Evolutionary conservation across 306 rosid species (phyloP), one percentile per base, ranked within the genome.

Genomic region (Chamaecrista fasciculata): DNA sequence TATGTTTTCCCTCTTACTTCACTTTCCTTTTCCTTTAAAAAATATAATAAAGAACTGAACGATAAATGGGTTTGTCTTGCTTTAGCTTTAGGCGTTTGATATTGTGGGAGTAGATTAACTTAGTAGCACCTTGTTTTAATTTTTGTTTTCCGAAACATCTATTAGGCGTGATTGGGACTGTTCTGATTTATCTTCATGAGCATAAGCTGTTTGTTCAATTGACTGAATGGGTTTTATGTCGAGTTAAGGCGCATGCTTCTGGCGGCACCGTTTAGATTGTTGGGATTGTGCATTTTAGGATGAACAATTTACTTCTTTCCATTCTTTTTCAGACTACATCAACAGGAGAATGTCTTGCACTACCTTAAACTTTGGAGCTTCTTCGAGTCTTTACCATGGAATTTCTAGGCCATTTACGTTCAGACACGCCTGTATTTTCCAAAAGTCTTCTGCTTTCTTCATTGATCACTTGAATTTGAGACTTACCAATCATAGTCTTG

Each of bases 331-430:
- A 19, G 12, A 23, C 18, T 46, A 25, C 12, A 21, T 43, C 7
- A 60, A 43, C 61, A 39, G 48, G 42, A 63, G 15, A 70, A 87
- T 88, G 86, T 75, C 84, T 72, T 77, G 86, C 31, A 23, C 78
- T 21, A 63, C 78, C 18, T 71, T 82, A 70, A 71, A 76, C 49
- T 68, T 81, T 39, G 80, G 67, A 59, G 59, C 79, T 64, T 77
- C 60, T 72, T 71, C 60, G 15, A 79, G 74, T 37, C 84, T 60
- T 73, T 63, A 61, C 10, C 15, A 10, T 71, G 56, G 62, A 46
- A 21, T 56, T 69, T 75, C 66, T 21, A 82, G 78, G 15, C 63
- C 81, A 1, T 26, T 63, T 61, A 14, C 21, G 11, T 52, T 48
- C 72, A 53, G 62, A 39, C 49, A 60, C 8, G 50, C 63, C 26